Conservation (phyloP, 257 asterid species). For the Ocimum tenuiflorum region DNA sequence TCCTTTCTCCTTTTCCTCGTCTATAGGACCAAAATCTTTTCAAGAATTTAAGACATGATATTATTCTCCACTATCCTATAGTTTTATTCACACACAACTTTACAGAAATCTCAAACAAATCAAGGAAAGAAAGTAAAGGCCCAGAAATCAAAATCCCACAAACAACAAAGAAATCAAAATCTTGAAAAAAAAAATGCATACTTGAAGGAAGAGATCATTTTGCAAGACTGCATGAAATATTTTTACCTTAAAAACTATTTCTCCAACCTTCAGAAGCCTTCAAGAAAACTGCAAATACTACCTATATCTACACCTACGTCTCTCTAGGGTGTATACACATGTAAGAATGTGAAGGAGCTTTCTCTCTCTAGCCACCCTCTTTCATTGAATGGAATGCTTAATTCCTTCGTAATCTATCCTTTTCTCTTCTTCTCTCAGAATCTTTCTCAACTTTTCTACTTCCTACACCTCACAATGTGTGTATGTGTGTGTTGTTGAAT, state of each 20-base stretch:
- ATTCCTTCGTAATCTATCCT: conserved; percentile 7
- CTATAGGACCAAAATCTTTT: neutral
- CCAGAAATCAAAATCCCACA: conserved; percentile 4
- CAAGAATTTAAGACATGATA: neutral
- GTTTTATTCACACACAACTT: neutral
- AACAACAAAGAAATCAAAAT: conserved; percentile 1
- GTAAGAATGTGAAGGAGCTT: neutral
- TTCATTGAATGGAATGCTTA: conserved; percentile 16
- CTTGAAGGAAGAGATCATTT: conserved; percentile 15
- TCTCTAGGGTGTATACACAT: neutral
- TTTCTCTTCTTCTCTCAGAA: neutral
- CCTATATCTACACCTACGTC: neutral
- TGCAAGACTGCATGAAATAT: conserved; percentile 4
- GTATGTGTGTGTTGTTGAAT: conserved; percentile 19
- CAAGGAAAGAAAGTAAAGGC: neutral
- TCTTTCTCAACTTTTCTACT: conserved; percentile 23
- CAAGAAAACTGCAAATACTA: conserved; percentile 46
- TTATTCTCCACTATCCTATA: neutral
- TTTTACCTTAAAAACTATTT: conserved; percentile 22
- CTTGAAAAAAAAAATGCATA: neutral
- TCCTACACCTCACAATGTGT: conserved; percentile 12
- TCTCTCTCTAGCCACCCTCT: conserved; percentile 32
- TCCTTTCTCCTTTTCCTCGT: neutral
- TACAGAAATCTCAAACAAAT: neutral
- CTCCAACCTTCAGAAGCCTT: conserved; percentile 39